Evolutionary conservation across 73 alveolate species (phyloP).

Genomic region (Stentor roeselii): DNA sequence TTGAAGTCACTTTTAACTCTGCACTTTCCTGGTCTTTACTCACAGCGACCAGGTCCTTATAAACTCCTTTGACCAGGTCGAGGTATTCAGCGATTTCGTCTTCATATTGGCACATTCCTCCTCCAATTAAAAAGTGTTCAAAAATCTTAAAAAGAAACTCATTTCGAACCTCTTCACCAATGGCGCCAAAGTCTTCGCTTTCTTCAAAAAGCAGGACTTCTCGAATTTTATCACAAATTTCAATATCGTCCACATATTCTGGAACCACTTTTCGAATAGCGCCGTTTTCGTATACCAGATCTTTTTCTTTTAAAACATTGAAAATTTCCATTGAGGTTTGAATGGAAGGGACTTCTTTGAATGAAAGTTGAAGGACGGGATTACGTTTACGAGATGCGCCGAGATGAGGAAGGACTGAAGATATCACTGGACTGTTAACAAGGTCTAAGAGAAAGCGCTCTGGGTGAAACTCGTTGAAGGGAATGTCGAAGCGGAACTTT

Average conservation of each 20-base stretch:
- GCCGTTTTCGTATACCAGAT: background rate
- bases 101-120: slow-evolving; percentile 40
- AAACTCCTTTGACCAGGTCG: slow-evolving; percentile 15
- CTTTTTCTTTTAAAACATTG: background rate
- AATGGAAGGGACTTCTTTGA: background rate
- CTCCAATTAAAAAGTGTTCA: slow-evolving; percentile 29
- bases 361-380: background rate
- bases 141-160: slow-evolving; percentile 35
- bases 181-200: slow-evolving; percentile 36
- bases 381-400: background rate
- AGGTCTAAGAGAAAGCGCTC: background rate
- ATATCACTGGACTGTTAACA: background rate
- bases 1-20: slow-evolving; percentile 18
- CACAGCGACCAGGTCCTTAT: slow-evolving; percentile 35
- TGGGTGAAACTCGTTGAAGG: background rate
- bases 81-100: slow-evolving; percentile 22
- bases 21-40: slow-evolving; percentile 35
- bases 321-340: slow-evolving; percentile 12
- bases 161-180: slow-evolving; percentile 29
- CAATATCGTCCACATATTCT: background rate
- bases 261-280: slow-evolving; percentile 7
- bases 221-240: slow-evolving; percentile 22
- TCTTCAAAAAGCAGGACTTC: slow-evolving; percentile 35
- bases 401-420: background rate
- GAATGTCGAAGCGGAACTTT: slow-evolving; percentile 14